Evolutionary conservation across 1,139 yeast genomes (phyloP), one percentile per base, ranked within the genome.

Genomic region (Lizanozyma gosingica): DNA sequence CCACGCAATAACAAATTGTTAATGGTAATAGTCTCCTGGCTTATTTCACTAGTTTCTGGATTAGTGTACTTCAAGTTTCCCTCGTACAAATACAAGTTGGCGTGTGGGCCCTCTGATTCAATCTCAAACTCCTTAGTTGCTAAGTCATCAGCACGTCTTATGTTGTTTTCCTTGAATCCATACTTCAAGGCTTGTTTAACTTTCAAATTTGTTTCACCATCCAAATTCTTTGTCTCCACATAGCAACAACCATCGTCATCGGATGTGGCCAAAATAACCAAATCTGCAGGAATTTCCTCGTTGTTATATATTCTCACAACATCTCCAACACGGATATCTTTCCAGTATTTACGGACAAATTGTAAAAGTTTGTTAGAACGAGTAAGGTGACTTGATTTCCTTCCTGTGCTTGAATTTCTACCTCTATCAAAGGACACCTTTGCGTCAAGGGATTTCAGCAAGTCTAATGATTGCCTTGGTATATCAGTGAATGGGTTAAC

Each of bases 141-240:
- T 39, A 76, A 56, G 49, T 76, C 80, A 41, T 65, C 66, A 6
- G 78, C 76, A 37, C 56, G 62, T 36, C 47, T 52, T 34, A 68
- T 60, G 40, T 59, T 59, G n/a, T 54, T 46, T 11, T 59, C 60
- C 34, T 53, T 60, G 22, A 60, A 56, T 14, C 68, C 67, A 47
- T 68, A 72, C 42, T 70, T 64, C 44, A 76, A 52, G 2, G 79
- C 67, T 45, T 65, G 71, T 50, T 71, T 72, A n/a, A 67, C 73
- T 53, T 76, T 76, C 49, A 76, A 61, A 49, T 76, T 76, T 2
- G 81, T 76, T 56, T 76, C 82, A 53, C 82, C 82, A 55, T 76
- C 82, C 41, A 76, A 59, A 50, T 76, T 76, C 49, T 76, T 76
- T 1, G 82, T 76, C 52, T 76, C 82, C 15, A 76, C 74, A 47